These are phyloP conservation scores for Coprinellus aureogranulatus DNA, from an alignment of 768 basidiomycete genomes.

Conservation along the genomic window DNA sequence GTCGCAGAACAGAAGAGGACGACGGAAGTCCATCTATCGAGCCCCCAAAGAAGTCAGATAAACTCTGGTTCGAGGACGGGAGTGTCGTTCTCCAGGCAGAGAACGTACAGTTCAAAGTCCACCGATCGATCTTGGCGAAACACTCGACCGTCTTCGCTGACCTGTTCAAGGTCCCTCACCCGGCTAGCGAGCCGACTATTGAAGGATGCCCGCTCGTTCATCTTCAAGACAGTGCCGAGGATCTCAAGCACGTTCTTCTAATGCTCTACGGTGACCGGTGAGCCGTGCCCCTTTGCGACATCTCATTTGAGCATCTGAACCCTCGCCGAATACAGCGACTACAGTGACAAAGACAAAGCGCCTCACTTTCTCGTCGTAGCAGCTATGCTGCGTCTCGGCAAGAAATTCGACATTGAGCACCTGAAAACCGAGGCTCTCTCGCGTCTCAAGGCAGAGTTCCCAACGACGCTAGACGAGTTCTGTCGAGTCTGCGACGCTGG, in stretches of 20 bases:
- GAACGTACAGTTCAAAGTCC: slow-evolving; percentile 11
- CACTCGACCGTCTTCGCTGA: slow-evolving; percentile 12
- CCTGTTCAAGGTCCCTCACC: slow-evolving; percentile 9
- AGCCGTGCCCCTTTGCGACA: neutral
- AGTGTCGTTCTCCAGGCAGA: slow-evolving; percentile 7
- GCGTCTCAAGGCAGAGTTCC: neutral
- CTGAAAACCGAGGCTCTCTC: neutral
- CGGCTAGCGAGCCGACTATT: neutral
- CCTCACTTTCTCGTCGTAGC: slow-evolving; percentile 22
- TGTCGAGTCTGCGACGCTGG: neutral
- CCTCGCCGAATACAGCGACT: neutral
- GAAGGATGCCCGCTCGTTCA: slow-evolving; percentile 32
- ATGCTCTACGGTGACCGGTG: slow-evolving; percentile 35
- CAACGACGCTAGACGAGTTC: neutral
- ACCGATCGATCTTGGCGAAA: slow-evolving; percentile 8
- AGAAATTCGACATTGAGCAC: slow-evolving; percentile 34
- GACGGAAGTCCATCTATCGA: neutral
- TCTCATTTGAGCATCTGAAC: neutral
- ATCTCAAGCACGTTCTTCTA: slow-evolving; percentile 31
- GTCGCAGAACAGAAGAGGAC: neutral
- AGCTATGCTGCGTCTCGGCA: slow-evolving; percentile 34
- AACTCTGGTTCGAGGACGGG: slow-evolving; percentile 11
- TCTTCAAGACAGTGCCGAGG: slow-evolving; percentile 31
- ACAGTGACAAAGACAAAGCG: neutral
- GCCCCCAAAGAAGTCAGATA: neutral